Base-by-base conservation (phyloP, 2,329 filamentous ascomycete species). In the Neofusicoccum sp. region DNA sequence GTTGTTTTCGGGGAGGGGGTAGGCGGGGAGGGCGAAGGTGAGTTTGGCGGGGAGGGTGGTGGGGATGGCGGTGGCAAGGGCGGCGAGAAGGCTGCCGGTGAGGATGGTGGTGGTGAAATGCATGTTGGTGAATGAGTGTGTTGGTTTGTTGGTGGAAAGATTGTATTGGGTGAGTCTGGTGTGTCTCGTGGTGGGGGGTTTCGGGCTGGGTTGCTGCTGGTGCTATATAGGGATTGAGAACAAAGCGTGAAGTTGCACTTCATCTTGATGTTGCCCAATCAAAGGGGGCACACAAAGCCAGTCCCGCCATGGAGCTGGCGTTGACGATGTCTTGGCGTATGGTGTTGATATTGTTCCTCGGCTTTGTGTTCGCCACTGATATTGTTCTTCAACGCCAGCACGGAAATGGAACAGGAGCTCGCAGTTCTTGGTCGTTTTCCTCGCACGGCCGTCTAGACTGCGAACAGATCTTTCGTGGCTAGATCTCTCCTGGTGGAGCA, bases 261-360 rank as follows among this genome's bases (percentile, higher is more conserved):
- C 9, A 6, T 33, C 33, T 29, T 4, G 4, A 6, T 2, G 4
- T 49, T 3, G 39, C 49, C 37, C 37, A 54, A n/a, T 7, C 8
- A 9, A 3, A 0, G 1, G 7, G 34, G 28, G n/a, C 14, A 5
- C 11, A 39, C 2, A 12, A 8, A 22, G 22, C 22, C 22, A 22
- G 22, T 22, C 2, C 22, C 22, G 22, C 22, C 22, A 22, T 29
- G 31, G n/a, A 14, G 14, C 6, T 36, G 49, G 9, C 22, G 22
- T 22, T 37, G 28, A 16, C 36, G 49, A 34, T 37, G 33, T 16
- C 16, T 54, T 39, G 49, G 49, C 16, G 6, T 9, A 11, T 29
- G 49, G 49, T 41, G 49, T 54, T 54, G 34, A 54, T 54, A 54
- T 54, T 54, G 49, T 54, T 41, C 49, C 33, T 29, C 2, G 48